Percentiles rank a stretch among this genome's conserved stretches.
Conservation (phyloP, 2,329 filamentous ascomycete species). For the Diaporthe longicolla region DNA sequence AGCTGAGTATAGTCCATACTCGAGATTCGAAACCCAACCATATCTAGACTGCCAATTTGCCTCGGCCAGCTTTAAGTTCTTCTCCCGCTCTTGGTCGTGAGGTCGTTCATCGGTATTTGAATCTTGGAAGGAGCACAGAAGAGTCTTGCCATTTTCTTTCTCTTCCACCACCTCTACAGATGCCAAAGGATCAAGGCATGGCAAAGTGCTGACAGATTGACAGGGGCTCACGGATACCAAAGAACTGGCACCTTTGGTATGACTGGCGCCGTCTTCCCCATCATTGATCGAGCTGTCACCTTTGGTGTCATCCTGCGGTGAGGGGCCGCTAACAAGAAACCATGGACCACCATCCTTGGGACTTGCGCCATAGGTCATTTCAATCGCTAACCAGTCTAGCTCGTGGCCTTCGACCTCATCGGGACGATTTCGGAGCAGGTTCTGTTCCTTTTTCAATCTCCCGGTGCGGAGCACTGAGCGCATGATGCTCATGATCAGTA, state of each 20-base stretch:
- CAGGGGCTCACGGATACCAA: background rate
- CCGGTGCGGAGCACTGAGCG: background rate
- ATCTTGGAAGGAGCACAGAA: background rate
- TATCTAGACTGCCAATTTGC: background rate
- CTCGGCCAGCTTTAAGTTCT: background rate
- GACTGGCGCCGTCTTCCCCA: background rate
- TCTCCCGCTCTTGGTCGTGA: background rate
- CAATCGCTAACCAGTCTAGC: background rate
- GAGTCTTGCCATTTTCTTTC: background rate
- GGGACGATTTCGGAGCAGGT: background rate
- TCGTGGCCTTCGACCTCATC: background rate
- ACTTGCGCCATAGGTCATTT: background rate
- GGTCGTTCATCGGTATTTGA: background rate
- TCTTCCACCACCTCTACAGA: background rate
- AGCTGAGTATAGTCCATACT: background rate
- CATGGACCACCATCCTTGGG: background rate
- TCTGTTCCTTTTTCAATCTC: background rate
- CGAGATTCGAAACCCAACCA: background rate
- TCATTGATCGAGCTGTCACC: background rate
- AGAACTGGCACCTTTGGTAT: background rate
- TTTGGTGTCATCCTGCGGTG: background rate
- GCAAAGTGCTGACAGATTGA: background rate
- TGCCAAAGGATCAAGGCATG: background rate
- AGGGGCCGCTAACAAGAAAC: background rate
- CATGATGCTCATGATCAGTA: background rate